A percentile compares a stretch with the other conserved stretches of the same genome.
Evolutionary conservation across 139 green algal genomes (phyloP).

Genomic region (Pseudopediastrum boryanum): DNA sequence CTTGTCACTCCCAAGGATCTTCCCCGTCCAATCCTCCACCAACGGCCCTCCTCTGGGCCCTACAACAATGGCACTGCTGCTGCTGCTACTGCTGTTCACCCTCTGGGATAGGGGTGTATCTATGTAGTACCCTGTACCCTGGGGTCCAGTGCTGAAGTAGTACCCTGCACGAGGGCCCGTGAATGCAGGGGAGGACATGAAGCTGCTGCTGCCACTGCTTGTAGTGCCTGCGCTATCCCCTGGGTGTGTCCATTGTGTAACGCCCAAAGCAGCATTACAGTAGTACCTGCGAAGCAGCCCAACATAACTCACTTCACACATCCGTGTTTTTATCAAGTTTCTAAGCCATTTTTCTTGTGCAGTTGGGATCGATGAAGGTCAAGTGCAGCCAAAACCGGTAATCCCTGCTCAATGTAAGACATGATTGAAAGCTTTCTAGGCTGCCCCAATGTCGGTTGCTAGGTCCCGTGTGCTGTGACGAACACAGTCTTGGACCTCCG

Average conservation of each 20-base stretch:
- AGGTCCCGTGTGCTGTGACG: too few relatives aligned
- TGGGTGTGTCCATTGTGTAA: conserved; percentile 54
- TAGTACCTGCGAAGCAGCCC: conserved; percentile 49
- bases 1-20: neutral
- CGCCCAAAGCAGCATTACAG: conserved; percentile 49
- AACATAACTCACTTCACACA: too few relatives aligned
- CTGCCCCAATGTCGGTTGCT: too few relatives aligned
- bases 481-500: too few relatives aligned
- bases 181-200: conserved; percentile 52
- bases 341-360: too few relatives aligned
- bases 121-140: conserved; percentile 33
- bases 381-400: too few relatives aligned
- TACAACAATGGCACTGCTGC: neutral
- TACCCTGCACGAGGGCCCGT: conserved; percentile 60
- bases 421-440: too few relatives aligned
- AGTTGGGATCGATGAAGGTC: too few relatives aligned
- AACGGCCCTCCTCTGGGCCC: too few relatives aligned
- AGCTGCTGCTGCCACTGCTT: conserved; percentile 17
- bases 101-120: neutral
- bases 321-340: too few relatives aligned
- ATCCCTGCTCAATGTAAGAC: too few relatives aligned
- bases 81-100: neutral
- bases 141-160: conserved; percentile 66
- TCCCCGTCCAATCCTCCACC: neutral
- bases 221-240: neutral